Conservation (phyloP, 441 rosid genomes). For the Erodium trifolium region DNA sequence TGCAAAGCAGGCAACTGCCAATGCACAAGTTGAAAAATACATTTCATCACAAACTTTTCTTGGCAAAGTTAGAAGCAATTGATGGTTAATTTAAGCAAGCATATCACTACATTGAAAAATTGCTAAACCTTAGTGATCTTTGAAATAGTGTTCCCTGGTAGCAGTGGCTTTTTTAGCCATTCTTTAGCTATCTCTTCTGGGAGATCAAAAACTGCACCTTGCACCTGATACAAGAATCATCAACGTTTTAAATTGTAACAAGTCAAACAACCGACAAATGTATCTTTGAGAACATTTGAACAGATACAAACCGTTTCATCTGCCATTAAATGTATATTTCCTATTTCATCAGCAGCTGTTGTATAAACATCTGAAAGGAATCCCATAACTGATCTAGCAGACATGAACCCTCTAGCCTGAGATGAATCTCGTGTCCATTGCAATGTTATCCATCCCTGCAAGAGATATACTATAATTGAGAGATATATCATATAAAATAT, state of each 20-base stretch:
- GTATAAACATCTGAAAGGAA: slow-evolving; percentile 78
- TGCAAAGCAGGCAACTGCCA: slow-evolving; percentile 80
- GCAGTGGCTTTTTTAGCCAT: slow-evolving; percentile 54
- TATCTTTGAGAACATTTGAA: background rate
- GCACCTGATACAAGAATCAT: slow-evolving; percentile 41
- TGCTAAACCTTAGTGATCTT: slow-evolving; percentile 63
- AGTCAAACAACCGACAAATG: background rate
- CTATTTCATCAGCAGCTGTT: slow-evolving; percentile 83
- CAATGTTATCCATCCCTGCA: slow-evolving; percentile 84
- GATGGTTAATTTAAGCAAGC: too few species aligned
- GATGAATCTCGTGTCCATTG: slow-evolving; percentile 73
- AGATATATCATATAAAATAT: too few species aligned
- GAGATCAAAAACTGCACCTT: slow-evolving; percentile 94
- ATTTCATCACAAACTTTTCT: too few species aligned
- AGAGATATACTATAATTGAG: background rate
- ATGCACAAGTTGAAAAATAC: background rate
- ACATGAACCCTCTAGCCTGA: slow-evolving; percentile 57
- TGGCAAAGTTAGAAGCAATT: too few species aligned
- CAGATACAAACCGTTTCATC: slow-evolving; percentile 63
- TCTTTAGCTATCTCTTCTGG: slow-evolving; percentile 90
- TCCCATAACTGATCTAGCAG: slow-evolving; percentile 87
- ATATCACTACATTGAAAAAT: background rate
- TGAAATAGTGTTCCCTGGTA: slow-evolving; percentile 68
- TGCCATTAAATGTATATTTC: slow-evolving; percentile 76
- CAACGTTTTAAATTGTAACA: too few species aligned